phyloP scores from a whole-genome alignment of 2,329 filamentous ascomycete species.

The Chalara sp. region DNA sequence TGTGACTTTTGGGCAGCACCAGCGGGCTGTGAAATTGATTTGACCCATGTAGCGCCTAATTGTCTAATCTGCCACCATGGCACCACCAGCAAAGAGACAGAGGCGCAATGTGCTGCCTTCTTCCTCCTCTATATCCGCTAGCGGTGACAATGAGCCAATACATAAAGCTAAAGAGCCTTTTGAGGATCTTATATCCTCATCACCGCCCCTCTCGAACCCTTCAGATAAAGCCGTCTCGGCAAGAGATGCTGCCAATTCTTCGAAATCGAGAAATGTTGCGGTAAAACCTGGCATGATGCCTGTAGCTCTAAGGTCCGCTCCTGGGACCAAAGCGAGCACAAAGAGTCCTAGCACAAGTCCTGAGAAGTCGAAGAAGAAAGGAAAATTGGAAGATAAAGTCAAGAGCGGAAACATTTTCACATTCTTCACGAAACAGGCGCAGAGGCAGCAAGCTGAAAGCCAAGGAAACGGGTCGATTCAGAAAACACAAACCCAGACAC shows the following conservation, averaged over 20 bases:
- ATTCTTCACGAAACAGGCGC: slow-evolving; percentile 55
- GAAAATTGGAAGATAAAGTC: slow-evolving; percentile 41
- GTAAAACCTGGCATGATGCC: slow-evolving; percentile 9
- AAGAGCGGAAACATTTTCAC: slow-evolving; percentile 50
- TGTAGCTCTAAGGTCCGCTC: slow-evolving; percentile 21
- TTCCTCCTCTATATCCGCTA: slow-evolving; percentile 32
- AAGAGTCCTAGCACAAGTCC: slow-evolving; percentile 37
- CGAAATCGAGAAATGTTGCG: slow-evolving; percentile 17
- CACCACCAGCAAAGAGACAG: slow-evolving; percentile 35
- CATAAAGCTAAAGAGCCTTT: slow-evolving; percentile 13
- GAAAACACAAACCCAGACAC: slow-evolving; percentile 23
- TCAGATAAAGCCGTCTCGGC: not conserved
- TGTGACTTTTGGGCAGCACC: no score
- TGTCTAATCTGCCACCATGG: slow-evolving; percentile 17
- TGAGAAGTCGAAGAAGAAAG: slow-evolving; percentile 27
- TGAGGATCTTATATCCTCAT: slow-evolving; percentile 16
- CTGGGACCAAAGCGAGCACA: slow-evolving; percentile 18
- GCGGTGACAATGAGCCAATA: slow-evolving; percentile 38
- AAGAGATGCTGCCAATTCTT: not conserved
- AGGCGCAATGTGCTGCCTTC: slow-evolving; percentile 44
- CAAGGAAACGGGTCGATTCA: slow-evolving; percentile 3
- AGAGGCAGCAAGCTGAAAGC: slow-evolving; percentile 31
- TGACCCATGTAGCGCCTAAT: not conserved
- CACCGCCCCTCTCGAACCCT: slow-evolving; percentile 11
- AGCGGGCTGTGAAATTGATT: not conserved